phyloP scores from a whole-genome alignment of 768 basidiomycete genomes.

The Tylopilus plumbeoviolaceoides region DNA sequence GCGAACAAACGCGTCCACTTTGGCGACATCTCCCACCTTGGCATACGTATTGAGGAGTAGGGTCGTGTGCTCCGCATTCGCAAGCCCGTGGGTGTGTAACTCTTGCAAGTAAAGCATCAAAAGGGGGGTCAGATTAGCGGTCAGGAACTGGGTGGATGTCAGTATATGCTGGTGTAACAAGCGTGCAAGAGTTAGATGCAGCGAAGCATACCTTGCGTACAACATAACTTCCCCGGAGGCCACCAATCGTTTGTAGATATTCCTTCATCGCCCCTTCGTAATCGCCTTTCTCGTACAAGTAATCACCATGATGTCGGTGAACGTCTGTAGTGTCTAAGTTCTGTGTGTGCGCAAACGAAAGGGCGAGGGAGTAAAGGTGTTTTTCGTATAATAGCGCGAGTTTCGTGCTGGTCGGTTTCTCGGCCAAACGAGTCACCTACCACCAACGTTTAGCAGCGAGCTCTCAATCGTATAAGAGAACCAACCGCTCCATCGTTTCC shows the following conservation, averaged over 20 bases:
- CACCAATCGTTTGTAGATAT: slow-evolving; percentile 85
- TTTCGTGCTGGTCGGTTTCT: slow-evolving; percentile 81
- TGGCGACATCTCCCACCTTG: slow-evolving; percentile 86
- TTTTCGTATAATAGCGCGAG: slow-evolving; percentile 82
- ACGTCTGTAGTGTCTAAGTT: slow-evolving; percentile 85
- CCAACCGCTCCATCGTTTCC: slow-evolving; percentile 74
- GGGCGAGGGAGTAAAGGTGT: slow-evolving; percentile 72
- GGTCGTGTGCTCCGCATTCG: slow-evolving; percentile 95
- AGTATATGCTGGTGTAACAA: background rate
- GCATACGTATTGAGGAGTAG: slow-evolving; percentile 96
- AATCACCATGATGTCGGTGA: slow-evolving; percentile 85
- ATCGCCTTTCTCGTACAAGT: slow-evolving; percentile 85
- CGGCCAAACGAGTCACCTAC: slow-evolving; percentile 63
- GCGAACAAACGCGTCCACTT: slow-evolving; percentile 90
- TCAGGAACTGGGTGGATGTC: slow-evolving; percentile 67
- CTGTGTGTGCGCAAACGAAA: slow-evolving; percentile 80
- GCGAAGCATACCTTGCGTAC: slow-evolving; percentile 75
- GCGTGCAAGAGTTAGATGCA: background rate
- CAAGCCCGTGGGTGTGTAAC: slow-evolving; percentile 82
- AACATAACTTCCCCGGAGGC: slow-evolving; percentile 90
- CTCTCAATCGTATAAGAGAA: background rate
- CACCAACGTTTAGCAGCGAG: background rate
- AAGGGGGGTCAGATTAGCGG: slow-evolving; percentile 93
- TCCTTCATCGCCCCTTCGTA: slow-evolving; percentile 93
- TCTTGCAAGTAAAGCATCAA: slow-evolving; percentile 96